Percentiles rank a stretch among this genome's conserved stretches.
Conservation (phyloP, 495 filamentous ascomycete species). For the Penicillium atrosanguineum region DNA sequence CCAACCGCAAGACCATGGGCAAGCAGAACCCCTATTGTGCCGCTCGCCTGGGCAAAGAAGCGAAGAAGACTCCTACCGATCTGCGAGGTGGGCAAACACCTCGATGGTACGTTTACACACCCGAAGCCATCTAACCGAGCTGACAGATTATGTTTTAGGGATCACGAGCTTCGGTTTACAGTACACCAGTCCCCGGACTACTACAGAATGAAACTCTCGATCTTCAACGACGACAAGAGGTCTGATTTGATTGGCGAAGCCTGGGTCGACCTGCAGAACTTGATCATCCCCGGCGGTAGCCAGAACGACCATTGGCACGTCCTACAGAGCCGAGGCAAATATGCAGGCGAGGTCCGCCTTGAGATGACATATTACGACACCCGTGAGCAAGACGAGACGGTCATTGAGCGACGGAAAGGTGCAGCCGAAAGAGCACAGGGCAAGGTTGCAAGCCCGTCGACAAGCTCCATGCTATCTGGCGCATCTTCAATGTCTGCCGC, state of each 20-base stretch:
- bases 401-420: constrained; percentile 53
- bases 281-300: constrained; percentile 82
- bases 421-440: constrained; percentile 32
- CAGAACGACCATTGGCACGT: constrained; percentile 91
- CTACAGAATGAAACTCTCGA: constrained; percentile 85
- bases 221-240: constrained; percentile 97
- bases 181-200: constrained; percentile 98
- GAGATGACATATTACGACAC: constrained; percentile 96
- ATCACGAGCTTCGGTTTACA: constrained; percentile 92
- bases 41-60: constrained; percentile 90
- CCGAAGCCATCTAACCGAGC: background rate
- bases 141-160: constrained; percentile 57
- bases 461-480: background rate
- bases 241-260: constrained; percentile 94
- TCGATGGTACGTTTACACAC: constrained; percentile 67
- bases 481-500: constrained; percentile 18
- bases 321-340: constrained; percentile 83
- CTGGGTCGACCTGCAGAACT: constrained; percentile 77
- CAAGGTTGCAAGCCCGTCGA: constrained; percentile 9
- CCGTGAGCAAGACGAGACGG: constrained; percentile 70
- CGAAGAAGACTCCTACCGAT: constrained; percentile 95
- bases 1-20: constrained; percentile 92
- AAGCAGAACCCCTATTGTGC: constrained; percentile 99
- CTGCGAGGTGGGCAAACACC: constrained; percentile 93
- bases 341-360: constrained; percentile 90